These are phyloP conservation scores for Oryza officinalis DNA, from an alignment of 176 grass and related monocot species.

Conservation along the genomic window DNA sequence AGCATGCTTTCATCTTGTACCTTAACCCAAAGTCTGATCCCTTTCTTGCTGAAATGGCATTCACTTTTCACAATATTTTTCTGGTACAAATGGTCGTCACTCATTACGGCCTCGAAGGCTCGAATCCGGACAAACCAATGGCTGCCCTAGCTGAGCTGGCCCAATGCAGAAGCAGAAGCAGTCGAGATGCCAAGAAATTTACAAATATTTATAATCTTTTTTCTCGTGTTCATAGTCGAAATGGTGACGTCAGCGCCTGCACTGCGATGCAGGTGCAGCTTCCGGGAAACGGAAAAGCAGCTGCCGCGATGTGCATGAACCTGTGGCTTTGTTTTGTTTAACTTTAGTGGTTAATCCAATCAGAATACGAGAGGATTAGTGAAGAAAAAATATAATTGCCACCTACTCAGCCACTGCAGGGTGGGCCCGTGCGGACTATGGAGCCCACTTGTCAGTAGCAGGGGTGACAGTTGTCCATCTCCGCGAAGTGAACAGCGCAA, in stretches of 20 bases:
- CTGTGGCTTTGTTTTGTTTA: background rate
- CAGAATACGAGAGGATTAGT: background rate
- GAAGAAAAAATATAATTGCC: background rate
- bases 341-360: background rate
- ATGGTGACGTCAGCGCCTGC: background rate
- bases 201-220: too few species aligned
- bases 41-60: too few species aligned
- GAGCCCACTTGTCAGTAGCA: background rate
- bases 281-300: slow-evolving; percentile 17
- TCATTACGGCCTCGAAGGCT: background rate
- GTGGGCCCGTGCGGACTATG: background rate
- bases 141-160: background rate
- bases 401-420: background rate
- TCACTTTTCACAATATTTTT: background rate
- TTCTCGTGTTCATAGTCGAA: too few species aligned
- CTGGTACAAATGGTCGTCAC: background rate
- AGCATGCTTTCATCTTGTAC: background rate
- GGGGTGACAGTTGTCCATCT: background rate
- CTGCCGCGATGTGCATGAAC: background rate
- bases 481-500: background rate
- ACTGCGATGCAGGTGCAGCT: background rate
- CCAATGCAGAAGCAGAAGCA: too few species aligned
- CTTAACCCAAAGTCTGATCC: background rate
- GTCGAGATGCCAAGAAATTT: too few species aligned
- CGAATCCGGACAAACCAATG: background rate